Percentiles rank a stretch among this genome's conserved stretches.
Evolutionary conservation across 2,329 filamentous ascomycete species (phyloP).

Genomic region (Colletotrichum sidae): DNA sequence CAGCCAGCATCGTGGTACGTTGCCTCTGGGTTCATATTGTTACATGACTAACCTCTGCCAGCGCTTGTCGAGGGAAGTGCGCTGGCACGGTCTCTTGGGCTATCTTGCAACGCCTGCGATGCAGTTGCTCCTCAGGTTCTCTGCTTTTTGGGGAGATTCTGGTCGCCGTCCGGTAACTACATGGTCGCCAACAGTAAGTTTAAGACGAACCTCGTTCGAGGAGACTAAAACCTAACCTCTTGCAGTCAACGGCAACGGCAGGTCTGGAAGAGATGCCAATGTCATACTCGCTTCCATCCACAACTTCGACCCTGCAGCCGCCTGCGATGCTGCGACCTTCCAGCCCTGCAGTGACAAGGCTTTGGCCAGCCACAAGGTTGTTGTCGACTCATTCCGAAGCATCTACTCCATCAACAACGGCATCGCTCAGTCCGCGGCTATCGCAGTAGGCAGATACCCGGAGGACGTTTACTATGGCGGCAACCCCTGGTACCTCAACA

Average conservation of each 20-base stretch:
- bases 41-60: slow-evolving; percentile 35
- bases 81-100: slow-evolving; percentile 73
- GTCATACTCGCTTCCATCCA: slow-evolving; percentile 75
- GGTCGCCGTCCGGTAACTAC: slow-evolving; percentile 68
- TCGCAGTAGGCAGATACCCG: slow-evolving; percentile 74
- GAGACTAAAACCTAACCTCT: not conserved
- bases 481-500: slow-evolving; percentile 86
- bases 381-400: slow-evolving; percentile 79
- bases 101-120: slow-evolving; percentile 70
- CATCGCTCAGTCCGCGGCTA: slow-evolving; percentile 67
- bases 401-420: slow-evolving; percentile 78
- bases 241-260: slow-evolving; percentile 66
- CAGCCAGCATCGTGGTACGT: slow-evolving; percentile 72
- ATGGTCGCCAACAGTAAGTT: slow-evolving; percentile 73
- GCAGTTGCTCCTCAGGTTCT: slow-evolving; percentile 76
- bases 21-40: slow-evolving; percentile 36
- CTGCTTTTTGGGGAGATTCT: slow-evolving; percentile 81
- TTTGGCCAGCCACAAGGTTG: slow-evolving; percentile 80
- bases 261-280: slow-evolving; percentile 79
- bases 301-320: slow-evolving; percentile 74
- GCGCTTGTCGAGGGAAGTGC: slow-evolving; percentile 74
- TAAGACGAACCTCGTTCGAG: too few relatives aligned
- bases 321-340: slow-evolving; percentile 78
- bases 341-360: slow-evolving; percentile 79
- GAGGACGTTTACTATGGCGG: slow-evolving; percentile 82